Evolutionary conservation across 1,139 yeast genomes (phyloP).

Genomic region (Pichia sp.): DNA sequence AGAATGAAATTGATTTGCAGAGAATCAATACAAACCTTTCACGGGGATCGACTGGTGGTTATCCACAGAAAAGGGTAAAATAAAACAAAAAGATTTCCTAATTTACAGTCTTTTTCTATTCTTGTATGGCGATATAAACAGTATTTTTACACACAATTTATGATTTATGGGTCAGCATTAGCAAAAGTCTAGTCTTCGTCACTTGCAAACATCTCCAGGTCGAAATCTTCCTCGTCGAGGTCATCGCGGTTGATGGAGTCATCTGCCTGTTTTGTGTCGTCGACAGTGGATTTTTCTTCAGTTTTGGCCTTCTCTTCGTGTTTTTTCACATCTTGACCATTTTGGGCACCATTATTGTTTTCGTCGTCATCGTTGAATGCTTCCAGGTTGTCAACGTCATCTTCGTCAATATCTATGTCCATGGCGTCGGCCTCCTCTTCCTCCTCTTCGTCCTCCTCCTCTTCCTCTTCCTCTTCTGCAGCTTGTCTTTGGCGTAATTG

Average conservation of each 20-base stretch:
- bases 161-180: background rate
- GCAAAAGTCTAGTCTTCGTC: conserved; percentile 19
- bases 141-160: background rate
- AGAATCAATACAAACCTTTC: background rate
- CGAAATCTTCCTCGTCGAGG: conserved; percentile 29
- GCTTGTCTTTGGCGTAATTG: conserved; percentile 63
- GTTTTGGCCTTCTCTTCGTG: background rate
- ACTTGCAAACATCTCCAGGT: conserved; percentile 29
- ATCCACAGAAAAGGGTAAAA: background rate
- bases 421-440: conserved; percentile 39
- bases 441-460: conserved; percentile 51
- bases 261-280: background rate
- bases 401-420: too few relatives aligned
- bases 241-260: conserved; percentile 15
- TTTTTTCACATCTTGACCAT: background rate
- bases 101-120: background rate
- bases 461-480: conserved; percentile 48
- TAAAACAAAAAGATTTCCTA: background rate
- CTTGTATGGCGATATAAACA: background rate
- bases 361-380: background rate
- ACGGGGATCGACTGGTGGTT: background rate
- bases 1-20: conserved; percentile 27
- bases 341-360: conserved; percentile 9
- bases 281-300: background rate
- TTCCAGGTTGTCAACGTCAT: conserved; percentile 15